These are phyloP conservation scores for Gryganskiella cystojenkinii DNA, from an alignment of 192 early-diverging fungal genomes.

Conservation along the genomic window DNA sequence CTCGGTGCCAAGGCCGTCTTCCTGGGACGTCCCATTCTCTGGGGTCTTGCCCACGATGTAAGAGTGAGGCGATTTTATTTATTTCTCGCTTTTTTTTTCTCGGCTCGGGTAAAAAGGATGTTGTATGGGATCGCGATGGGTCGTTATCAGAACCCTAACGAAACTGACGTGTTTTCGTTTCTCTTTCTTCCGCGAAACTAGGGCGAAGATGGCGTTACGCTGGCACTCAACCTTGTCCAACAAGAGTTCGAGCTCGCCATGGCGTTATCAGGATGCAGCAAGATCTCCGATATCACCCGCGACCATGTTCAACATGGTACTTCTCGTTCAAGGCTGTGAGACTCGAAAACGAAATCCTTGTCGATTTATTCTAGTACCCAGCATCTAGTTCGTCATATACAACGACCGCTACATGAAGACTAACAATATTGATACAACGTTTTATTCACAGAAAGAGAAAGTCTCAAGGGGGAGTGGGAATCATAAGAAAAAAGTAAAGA, in stretches of 20 bases:
- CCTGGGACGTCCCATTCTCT: conserved; percentile 77
- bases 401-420: too few relatives aligned
- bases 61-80: conserved; percentile 1
- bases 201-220: conserved; percentile 87
- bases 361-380: neutral
- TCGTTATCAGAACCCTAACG: too few relatives aligned
- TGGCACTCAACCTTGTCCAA: conserved; percentile 78
- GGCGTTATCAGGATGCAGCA: conserved; percentile 76
- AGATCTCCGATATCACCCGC: conserved; percentile 71
- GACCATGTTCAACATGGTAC: conserved; percentile 50
- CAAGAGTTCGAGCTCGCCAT: conserved; percentile 90
- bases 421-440: too few relatives aligned
- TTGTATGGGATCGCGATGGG: too few relatives aligned
- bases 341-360: conserved; percentile 4
- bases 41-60: conserved; percentile 56
- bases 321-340: conserved; percentile 1
- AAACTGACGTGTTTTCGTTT: too few relatives aligned
- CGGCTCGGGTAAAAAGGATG: too few relatives aligned
- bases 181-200: too few relatives aligned
- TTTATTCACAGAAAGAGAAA: conserved; percentile 4
- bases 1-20: conserved; percentile 94
- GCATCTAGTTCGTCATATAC: too few relatives aligned
- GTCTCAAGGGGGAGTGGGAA: neutral
- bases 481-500: neutral
- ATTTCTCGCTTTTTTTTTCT: conserved; percentile 56